Evolutionary conservation across 176 grass and related monocot species (phyloP).

Genomic region (Aegilops umbellulata): DNA sequence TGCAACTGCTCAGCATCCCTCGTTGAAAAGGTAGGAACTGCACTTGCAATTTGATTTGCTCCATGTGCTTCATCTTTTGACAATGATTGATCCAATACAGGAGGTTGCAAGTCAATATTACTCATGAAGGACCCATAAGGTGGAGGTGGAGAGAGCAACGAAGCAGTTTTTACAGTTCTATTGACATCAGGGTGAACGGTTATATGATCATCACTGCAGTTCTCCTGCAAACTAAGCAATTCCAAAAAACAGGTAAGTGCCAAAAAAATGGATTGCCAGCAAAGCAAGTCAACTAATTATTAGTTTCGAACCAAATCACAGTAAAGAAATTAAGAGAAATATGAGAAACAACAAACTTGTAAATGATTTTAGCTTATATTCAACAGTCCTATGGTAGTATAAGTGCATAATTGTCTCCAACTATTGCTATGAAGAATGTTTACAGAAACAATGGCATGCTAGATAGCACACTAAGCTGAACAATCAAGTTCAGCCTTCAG

Average conservation of each 20-base stretch:
- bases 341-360: neutral
- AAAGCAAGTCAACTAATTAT: conserved; percentile 13
- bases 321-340: neutral
- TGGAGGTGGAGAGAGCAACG: conserved; percentile 17
- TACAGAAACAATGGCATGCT: neutral
- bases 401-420: neutral
- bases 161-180: conserved; percentile 23
- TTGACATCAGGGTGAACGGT: conserved; percentile 7
- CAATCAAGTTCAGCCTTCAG: neutral
- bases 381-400: neutral
- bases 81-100: conserved; percentile 10
- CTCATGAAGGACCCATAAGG: conserved; percentile 15
- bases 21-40: conserved; percentile 2
- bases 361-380: conserved; percentile 7
- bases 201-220: conserved; percentile 11
- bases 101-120: conserved; percentile 18
- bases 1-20: conserved; percentile 28
- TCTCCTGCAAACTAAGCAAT: conserved; percentile 39
- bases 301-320: neutral
- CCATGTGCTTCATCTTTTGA: conserved; percentile 35
- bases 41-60: conserved; percentile 18
- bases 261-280: neutral
- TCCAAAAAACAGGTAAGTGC: conserved; percentile 11
- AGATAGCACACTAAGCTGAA: conserved; percentile 3
- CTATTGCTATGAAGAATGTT: conserved; percentile 3